Conservation (phyloP, 805 yeast genomes). For the Brettanomyces naardenensis region DNA sequence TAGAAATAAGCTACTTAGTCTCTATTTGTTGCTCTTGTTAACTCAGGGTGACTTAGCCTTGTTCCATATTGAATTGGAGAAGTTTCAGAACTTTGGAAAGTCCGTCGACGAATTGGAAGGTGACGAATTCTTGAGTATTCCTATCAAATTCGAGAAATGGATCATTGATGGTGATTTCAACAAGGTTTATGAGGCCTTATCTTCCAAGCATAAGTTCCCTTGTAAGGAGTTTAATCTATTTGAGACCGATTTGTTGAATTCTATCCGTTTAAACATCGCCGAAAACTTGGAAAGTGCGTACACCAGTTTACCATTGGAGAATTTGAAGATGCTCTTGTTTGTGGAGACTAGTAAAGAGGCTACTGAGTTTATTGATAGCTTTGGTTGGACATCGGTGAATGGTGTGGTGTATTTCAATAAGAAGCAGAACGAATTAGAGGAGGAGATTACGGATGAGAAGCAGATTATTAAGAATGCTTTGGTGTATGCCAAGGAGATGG, state of each 20-base stretch:
- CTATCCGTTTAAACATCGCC: constrained; percentile 83
- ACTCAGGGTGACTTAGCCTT: constrained; percentile 79
- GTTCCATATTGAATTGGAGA: constrained; percentile 86
- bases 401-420: constrained; percentile 42
- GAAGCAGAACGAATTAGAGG: constrained; percentile 18
- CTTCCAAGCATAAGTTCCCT: constrained; percentile 48
- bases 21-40: constrained; percentile 67
- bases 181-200: constrained; percentile 67
- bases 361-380: constrained; percentile 42
- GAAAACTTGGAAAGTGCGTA: constrained; percentile 77
- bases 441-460: constrained; percentile 31
- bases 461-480: constrained; percentile 63
- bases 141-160: constrained; percentile 85
- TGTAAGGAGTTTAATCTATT: constrained; percentile 73
- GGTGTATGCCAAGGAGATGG: constrained; percentile 83
- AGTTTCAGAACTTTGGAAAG: constrained; percentile 41
- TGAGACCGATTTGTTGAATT: constrained; percentile 63
- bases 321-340: constrained; percentile 75
- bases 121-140: constrained; percentile 71
- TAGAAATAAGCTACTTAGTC: constrained; percentile 64
- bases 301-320: constrained; percentile 64
- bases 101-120: constrained; percentile 45
- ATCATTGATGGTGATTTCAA: constrained; percentile 95
- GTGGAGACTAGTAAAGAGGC: constrained; percentile 46
- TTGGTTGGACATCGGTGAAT: constrained; percentile 50